These are phyloP conservation scores for Sphagnurus paluster DNA, from an alignment of 1,284 basidiomycete genomes.

Conservation along the genomic window DNA sequence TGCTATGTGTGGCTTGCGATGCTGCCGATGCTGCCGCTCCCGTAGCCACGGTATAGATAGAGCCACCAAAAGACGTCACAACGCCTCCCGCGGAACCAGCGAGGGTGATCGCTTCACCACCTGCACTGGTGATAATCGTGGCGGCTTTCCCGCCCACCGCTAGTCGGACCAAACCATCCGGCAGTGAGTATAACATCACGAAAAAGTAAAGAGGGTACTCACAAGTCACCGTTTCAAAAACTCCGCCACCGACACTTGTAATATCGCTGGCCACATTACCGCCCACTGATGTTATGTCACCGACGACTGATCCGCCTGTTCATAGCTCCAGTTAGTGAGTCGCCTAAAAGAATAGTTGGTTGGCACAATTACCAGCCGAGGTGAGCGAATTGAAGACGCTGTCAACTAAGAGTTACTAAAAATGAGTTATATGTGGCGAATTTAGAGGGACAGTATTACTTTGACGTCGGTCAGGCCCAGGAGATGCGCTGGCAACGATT, in stretches of 20 bases:
- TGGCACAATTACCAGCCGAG: too few relatives aligned
- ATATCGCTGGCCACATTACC: constrained; percentile 25
- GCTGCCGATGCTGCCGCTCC: constrained; percentile 27
- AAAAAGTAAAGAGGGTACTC: constrained; percentile 22
- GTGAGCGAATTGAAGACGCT: constrained; percentile 26
- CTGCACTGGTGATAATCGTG: constrained; percentile 48
- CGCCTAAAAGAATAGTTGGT: too few relatives aligned
- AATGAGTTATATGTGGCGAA: not conserved
- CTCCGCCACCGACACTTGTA: constrained; percentile 24
- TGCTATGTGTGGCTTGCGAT: constrained; percentile 20
- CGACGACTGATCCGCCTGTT: constrained; percentile 35
- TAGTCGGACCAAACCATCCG: constrained; percentile 29
- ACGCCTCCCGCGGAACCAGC: constrained; percentile 40
- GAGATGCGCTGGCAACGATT: constrained; percentile 28
- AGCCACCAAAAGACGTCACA: constrained; percentile 52
- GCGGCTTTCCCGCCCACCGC: constrained; percentile 54
- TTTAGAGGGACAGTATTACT: constrained; percentile 19
- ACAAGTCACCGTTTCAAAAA: constrained; percentile 54
- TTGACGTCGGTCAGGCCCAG: constrained; percentile 33
- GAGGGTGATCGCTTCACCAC: constrained; percentile 43
- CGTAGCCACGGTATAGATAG: constrained; percentile 45
- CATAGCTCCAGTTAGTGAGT: not conserved
- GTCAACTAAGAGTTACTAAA: constrained; percentile 13
- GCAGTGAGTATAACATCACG: not conserved
- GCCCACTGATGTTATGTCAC: constrained; percentile 30